Base-by-base conservation (phyloP, 352 stramenopile species). In the Thalassiosira livingstoniorum region DNA sequence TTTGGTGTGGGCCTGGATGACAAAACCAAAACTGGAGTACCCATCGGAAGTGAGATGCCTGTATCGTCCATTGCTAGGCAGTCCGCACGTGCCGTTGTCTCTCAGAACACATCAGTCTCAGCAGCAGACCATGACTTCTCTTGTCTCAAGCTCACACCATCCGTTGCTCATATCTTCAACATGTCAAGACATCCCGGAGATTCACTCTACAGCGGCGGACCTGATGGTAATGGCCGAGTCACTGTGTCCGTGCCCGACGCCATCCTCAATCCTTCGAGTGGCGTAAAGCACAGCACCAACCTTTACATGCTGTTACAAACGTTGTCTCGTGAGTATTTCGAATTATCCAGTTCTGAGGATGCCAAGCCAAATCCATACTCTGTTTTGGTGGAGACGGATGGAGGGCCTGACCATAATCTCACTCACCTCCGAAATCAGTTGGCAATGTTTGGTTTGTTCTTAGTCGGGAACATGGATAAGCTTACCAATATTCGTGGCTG, bases 321-420 rank as follows among this genome's bases (percentile, higher is more conserved):
- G n/a, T n/a, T n/a, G n/a, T n/a, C n/a, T n/a, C n/a, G n/a, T n/a
- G n/a, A n/a, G n/a, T n/a, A n/a, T 66, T 61, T 51, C 45, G 51
- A 45, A 37, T 45, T 63, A 23, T 66, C 2, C 21, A 23, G 21
- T 1, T 51, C 5, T 2, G 18, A 5, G 23, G 13, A 37, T 5
- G 29, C 64, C 29, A 51, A 57, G n/a, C 53, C 54, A 47, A 27
- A 45, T 5, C 66, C 37, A 29, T 75, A 66, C 39, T 45, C 27
- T 23, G 34, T 75, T 11, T 47, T 75, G 13, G 10, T 75, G 51
- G 66, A 75, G 35, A 7, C 18, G 1, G 66, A 75, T 75, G 66
- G 66, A 4, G 47, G 66, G 4, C 47, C 66, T 27, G 66, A 75
- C 27, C 66, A 75, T 23, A 75, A 75, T 13, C n/a, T 66, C 23